Percentiles rank a stretch among this genome's conserved stretches.
These are phyloP conservation scores for Ascochyta fabae DNA, from an alignment of 2,329 filamentous ascomycete species.

Conservation along the genomic window DNA sequence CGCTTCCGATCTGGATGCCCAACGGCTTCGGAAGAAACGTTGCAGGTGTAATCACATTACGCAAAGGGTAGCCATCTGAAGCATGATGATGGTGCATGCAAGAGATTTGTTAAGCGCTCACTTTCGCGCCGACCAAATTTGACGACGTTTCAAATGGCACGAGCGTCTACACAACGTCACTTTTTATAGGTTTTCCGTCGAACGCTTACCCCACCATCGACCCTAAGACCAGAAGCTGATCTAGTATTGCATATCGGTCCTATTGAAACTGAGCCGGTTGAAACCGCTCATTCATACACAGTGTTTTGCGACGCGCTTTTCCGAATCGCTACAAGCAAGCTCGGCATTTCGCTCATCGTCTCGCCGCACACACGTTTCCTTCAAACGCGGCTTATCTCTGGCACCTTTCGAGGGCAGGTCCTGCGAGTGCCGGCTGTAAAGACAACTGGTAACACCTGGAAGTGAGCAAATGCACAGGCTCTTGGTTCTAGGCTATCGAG, in stretches of 20 bases:
- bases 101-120: slow-evolving; percentile 11
- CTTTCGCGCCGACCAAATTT: slow-evolving; percentile 8
- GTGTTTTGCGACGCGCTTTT: slow-evolving; percentile 16
- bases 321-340: slow-evolving; percentile 19
- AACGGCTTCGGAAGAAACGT: slow-evolving; percentile 14
- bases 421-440: background rate
- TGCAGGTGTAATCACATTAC: background rate
- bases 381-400: background rate
- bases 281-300: slow-evolving; percentile 32
- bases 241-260: slow-evolving; percentile 31
- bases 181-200: slow-evolving; percentile 16
- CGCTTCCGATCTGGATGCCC: slow-evolving; percentile 31
- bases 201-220: slow-evolving; percentile 24
- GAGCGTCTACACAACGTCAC: slow-evolving; percentile 17
- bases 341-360: slow-evolving; percentile 8
- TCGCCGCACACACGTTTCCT: background rate
- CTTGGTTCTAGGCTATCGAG: slow-evolving; percentile 10
- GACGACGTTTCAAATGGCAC: slow-evolving; percentile 9
- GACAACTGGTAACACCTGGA: background rate
- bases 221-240: slow-evolving; percentile 20
- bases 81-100: background rate
- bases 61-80: background rate
- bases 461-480: slow-evolving; percentile 4
- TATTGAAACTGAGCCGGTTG: slow-evolving; percentile 26
- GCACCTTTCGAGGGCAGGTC: background rate